Evolutionary conservation across 2,329 filamentous ascomycete species (phyloP).

Genomic region (Ascochyta viciae-villosae): DNA sequence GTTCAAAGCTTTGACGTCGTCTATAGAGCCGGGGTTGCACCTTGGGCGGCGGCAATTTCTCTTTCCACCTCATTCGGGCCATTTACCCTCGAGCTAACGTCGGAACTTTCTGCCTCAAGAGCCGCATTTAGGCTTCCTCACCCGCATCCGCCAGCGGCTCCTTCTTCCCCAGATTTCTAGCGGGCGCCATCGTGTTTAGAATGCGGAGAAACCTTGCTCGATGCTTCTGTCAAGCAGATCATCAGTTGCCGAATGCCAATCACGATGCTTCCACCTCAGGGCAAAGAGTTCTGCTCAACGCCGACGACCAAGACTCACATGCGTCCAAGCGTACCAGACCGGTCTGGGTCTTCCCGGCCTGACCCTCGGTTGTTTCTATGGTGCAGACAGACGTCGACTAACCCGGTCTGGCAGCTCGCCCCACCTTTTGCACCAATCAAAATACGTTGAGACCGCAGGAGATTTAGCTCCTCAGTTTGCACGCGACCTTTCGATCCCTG

Average conservation of each 20-base stretch:
- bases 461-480: conserved; percentile 8
- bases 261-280: conserved; percentile 8
- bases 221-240: conserved; percentile 3
- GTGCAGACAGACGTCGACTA: conserved; percentile 1
- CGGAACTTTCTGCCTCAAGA: conserved; percentile 4
- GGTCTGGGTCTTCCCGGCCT: conserved; percentile 4
- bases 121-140: conserved; percentile 9
- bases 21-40: background rate
- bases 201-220: conserved; percentile 18
- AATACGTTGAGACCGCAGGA: conserved; percentile 2
- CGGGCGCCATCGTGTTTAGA: conserved; percentile 16
- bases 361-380: conserved; percentile 1
- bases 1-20: background rate
- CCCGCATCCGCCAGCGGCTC: conserved; percentile 6
- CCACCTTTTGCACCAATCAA: conserved; percentile 15
- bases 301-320: conserved; percentile 5
- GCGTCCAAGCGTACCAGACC: conserved; percentile 6
- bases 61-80: background rate
- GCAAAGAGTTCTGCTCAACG: background rate
- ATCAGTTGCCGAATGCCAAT: conserved; percentile 14
- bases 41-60: conserved; percentile 6
- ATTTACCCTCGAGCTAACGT: conserved; percentile 4
- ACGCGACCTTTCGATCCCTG: conserved; percentile 7
- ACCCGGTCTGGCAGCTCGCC: background rate
- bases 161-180: conserved; percentile 15